Evolutionary conservation across 108 stramenopile genomes (phyloP), one percentile per base, ranked within the genome.

Genomic region (Nitzschia sp.): DNA sequence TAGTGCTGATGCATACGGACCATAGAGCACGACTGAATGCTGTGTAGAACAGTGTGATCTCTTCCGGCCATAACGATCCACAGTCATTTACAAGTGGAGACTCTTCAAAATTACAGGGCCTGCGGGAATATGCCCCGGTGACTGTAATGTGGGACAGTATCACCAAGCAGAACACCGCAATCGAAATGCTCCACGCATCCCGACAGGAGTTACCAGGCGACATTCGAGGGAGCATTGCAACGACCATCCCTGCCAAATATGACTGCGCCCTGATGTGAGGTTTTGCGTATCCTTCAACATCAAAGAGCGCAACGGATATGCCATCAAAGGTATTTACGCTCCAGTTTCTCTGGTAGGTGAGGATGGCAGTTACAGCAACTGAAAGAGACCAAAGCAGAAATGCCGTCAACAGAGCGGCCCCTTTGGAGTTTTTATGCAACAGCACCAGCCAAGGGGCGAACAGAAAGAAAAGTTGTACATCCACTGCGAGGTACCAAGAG

Each of bases 401-500:
- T 3, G 75, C 62, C 1, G 53, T 23, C 16, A 45, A 19, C 23
- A 56, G 29, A 0, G 55, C 76, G 19, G 17, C 13, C 1, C 1
- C 3, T 31, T 15, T 29, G 16, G 58, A 64, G 3, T 58, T 54
- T 29, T 47, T 63, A 46, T 62, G 74, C 33, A 69, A 31, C 22
- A 75, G 44, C 13, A 85, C 62, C 52, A 80, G 53, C 56, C 69
- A 48, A 0, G 76, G 68, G 11, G 62, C 60, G 32, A 72, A 45
- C 0, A 84, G 35, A 1, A 76, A 22, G 50, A 81, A 86, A 11
- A 86, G 62, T 45, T 86, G 85, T 29, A 86, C 53, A 55, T 86
- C 85, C n/a, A 86, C 78, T 1, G 80, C 85, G 21, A 86, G 76
- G 41, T 86, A 86, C 85, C 85, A 86, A 0, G 80, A 74, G 58